Evolutionary conservation across 352 stramenopile species (phyloP).

Genomic region (Globisporangium sylvaticum): DNA sequence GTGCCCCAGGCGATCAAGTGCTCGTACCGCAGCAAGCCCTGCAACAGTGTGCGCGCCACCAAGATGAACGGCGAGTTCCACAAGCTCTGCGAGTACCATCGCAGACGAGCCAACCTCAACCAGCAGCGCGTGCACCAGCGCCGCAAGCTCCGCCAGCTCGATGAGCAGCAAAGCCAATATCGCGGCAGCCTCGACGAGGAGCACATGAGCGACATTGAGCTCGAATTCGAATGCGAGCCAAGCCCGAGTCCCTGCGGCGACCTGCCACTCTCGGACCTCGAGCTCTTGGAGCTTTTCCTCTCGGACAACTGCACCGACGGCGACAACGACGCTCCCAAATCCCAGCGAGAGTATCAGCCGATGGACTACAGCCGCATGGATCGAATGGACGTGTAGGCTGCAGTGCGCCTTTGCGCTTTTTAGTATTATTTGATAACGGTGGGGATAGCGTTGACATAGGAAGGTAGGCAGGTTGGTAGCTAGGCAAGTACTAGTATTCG

Average conservation of each 20-base stretch:
- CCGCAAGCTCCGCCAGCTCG: constrained; percentile 6
- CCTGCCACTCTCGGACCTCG: constrained; percentile 9
- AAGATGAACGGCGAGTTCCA: constrained; percentile 46
- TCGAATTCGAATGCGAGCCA: constrained; percentile 15
- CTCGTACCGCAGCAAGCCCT: constrained; percentile 33
- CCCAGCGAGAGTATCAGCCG: neutral
- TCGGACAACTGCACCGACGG: constrained; percentile 6
- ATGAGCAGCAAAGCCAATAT: neutral
- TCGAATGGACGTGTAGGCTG: neutral
- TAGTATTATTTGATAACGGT: neutral
- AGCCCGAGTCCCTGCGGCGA: constrained; percentile 13
- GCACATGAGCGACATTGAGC: constrained; percentile 11
- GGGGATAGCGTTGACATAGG: neutral
- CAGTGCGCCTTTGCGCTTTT: neutral
- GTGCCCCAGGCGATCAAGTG: constrained; percentile 8
- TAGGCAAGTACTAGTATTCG: neutral
- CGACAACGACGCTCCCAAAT: neutral
- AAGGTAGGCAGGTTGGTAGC: neutral
- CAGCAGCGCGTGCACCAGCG: constrained; percentile 34
- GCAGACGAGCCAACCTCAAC: constrained; percentile 39
- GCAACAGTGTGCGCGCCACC: constrained; percentile 27
- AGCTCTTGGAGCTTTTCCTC: constrained; percentile 14
- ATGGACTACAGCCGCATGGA: neutral
- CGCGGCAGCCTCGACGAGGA: neutral
- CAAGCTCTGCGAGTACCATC: constrained; percentile 38